Conservation (phyloP, 176 grass and related monocot genomes). For the Cenchrus fungigraminus region DNA sequence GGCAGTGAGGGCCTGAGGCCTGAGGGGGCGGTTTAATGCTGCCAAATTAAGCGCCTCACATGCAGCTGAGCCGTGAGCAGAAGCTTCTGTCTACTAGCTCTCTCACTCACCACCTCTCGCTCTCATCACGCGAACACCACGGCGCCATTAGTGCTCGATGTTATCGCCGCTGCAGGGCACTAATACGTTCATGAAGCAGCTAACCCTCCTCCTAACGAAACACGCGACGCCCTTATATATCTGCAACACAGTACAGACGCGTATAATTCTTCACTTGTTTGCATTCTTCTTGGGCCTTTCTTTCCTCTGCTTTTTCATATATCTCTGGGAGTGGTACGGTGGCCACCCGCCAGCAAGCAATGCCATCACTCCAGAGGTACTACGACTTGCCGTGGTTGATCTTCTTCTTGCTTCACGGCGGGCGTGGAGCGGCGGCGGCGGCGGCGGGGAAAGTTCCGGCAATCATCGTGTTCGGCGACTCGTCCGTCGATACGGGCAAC, state of each 20-base stretch:
- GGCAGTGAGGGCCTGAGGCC: background rate
- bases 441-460: slow-evolving; percentile 46
- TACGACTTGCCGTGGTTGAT: slow-evolving; percentile 15
- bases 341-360: background rate
- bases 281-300: too few relatives aligned
- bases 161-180: background rate
- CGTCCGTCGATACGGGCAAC: slow-evolving; percentile 80
- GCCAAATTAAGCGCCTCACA: slow-evolving; percentile 43
- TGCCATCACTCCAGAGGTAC: background rate
- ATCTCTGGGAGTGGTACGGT: too few relatives aligned
- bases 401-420: background rate
- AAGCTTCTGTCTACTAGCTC: background rate
- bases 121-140: background rate
- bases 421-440: background rate
- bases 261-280: too few relatives aligned
- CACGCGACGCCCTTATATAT: background rate
- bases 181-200: background rate
- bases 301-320: too few relatives aligned
- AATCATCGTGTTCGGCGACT: slow-evolving; percentile 77
- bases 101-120: slow-evolving; percentile 1
- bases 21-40: slow-evolving; percentile 23
- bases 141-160: background rate
- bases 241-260: background rate
- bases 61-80: slow-evolving; percentile 37
- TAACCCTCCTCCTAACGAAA: background rate